These are phyloP conservation scores for Halophytophthora polymorphica DNA, from an alignment of 352 stramenopile species.

Conservation along the genomic window DNA sequence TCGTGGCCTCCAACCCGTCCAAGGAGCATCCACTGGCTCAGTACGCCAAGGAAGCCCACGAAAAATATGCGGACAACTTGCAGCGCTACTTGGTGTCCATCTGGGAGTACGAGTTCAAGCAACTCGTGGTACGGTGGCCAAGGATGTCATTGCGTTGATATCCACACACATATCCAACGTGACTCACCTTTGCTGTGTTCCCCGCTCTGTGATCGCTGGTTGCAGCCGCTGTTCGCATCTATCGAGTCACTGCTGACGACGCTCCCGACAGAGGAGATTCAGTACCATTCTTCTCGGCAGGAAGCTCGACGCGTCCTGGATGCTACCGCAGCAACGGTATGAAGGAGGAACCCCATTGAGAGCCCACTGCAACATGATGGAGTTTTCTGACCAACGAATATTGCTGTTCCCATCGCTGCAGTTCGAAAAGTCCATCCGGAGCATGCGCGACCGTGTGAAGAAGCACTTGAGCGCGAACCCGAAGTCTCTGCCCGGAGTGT, in stretches of 20 bases:
- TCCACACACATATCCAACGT: background rate
- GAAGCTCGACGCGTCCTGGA: slow-evolving; percentile 56
- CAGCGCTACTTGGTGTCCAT: slow-evolving; percentile 55
- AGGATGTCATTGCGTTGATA: background rate
- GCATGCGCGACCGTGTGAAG: slow-evolving; percentile 72
- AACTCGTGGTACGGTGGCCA: slow-evolving; percentile 35
- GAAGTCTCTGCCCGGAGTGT: slow-evolving; percentile 52
- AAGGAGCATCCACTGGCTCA: slow-evolving; percentile 46
- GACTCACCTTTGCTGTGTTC: background rate
- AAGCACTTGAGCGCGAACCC: slow-evolving; percentile 57
- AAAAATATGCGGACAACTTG: slow-evolving; percentile 40
- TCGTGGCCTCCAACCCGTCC: slow-evolving; percentile 43
- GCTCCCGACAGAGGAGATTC: slow-evolving; percentile 56
- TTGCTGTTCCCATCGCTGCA: slow-evolving; percentile 12
- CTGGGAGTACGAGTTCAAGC: slow-evolving; percentile 70
- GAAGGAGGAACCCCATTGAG: background rate
- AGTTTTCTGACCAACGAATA: slow-evolving; percentile 1
- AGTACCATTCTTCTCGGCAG: slow-evolving; percentile 62
- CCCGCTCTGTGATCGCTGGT: background rate
- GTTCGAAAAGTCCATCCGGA: slow-evolving; percentile 69
- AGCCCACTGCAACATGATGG: background rate
- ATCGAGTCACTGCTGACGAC: slow-evolving; percentile 54
- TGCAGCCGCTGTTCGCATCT: slow-evolving; percentile 46
- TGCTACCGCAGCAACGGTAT: slow-evolving; percentile 34
- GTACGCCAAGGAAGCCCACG: slow-evolving; percentile 42